A percentile compares a stretch with the other conserved stretches of the same genome.
These are phyloP conservation scores for Isoetes taiwanensis DNA, from an alignment of 75 land plant genomes.

Conservation along the genomic window DNA sequence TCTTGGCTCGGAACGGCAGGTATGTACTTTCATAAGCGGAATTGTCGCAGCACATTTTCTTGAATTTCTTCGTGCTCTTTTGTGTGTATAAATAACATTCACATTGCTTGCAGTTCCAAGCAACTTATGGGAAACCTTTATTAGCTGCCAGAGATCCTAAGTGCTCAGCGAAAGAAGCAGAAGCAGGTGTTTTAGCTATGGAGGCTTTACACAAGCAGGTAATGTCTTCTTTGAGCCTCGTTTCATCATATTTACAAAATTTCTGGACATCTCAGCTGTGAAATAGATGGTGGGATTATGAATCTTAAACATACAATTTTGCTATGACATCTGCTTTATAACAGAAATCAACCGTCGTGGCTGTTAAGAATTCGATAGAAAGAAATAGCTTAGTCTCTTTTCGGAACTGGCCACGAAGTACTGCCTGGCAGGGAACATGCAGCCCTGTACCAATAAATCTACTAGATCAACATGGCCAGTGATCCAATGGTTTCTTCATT, in stretches of 20 bases:
- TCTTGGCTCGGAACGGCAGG: constrained; percentile 96
- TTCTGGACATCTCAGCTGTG: not conserved
- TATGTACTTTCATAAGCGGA: no score
- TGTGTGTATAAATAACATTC: not conserved
- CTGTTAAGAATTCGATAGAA: no score
- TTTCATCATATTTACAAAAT: not conserved
- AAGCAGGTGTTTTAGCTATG: constrained; percentile 96
- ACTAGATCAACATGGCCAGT: no score
- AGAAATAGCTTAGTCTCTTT: no score
- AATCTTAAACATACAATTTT: no score
- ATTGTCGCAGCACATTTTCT: not conserved
- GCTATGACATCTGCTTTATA: no score
- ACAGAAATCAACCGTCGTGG: no score
- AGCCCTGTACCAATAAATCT: no score
- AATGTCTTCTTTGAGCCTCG: not conserved
- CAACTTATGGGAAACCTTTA: constrained; percentile 85
- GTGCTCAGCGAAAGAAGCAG: constrained; percentile 94
- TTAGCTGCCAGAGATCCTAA: constrained; percentile 82
- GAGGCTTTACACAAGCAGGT: constrained; percentile 99
- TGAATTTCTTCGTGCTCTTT: not conserved
- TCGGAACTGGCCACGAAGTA: no score
- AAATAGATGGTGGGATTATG: no score
- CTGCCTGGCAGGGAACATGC: no score
- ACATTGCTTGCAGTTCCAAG: constrained; percentile 56
- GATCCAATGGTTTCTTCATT: no score